A percentile compares a stretch with the other conserved stretches of the same genome.
Evolutionary conservation across 2,329 filamentous ascomycete species (phyloP).

Genomic region (Ophiosphaerella narmari): DNA sequence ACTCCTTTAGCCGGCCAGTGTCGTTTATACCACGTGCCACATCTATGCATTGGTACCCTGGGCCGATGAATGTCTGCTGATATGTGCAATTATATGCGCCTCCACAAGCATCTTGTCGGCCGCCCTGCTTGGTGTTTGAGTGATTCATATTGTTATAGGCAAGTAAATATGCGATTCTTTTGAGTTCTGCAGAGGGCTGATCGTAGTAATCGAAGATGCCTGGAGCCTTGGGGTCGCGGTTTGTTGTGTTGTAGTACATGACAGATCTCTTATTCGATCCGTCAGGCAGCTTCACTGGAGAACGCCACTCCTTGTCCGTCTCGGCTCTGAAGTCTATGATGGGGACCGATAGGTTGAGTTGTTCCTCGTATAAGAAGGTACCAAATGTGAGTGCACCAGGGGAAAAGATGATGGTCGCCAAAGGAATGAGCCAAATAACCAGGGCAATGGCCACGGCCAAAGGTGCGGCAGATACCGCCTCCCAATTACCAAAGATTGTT

Average conservation of each 20-base stretch:
- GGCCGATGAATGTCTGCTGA: conserved; percentile 33
- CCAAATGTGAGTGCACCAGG: conserved; percentile 46
- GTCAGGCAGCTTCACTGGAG: conserved; percentile 29
- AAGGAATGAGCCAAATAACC: conserved; percentile 41
- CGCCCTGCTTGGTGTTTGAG: conserved; percentile 30
- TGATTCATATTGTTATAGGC: conserved; percentile 37
- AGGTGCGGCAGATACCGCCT: conserved; percentile 35
- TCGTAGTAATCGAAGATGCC: conserved; percentile 46
- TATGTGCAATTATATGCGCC: conserved; percentile 43
- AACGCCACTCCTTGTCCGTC: conserved; percentile 37
- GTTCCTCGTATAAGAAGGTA: conserved; percentile 23
- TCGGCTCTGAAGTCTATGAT: conserved; percentile 39
- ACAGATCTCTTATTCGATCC: conserved; percentile 32
- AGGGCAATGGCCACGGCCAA: conserved; percentile 32
- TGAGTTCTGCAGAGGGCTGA: conserved; percentile 36
- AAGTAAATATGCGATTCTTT: conserved; percentile 34
- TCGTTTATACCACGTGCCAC: conserved; percentile 19
- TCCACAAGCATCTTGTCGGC: conserved; percentile 44
- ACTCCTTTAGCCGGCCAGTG: conserved; percentile 2
- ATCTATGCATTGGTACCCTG: conserved; percentile 40
- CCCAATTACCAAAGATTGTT: conserved; percentile 40
- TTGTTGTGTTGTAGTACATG: conserved; percentile 44
- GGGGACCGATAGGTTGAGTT: conserved; percentile 13
- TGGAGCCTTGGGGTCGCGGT: conserved; percentile 12
- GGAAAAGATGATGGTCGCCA: conserved; percentile 46